phyloP scores from a whole-genome alignment of 441 rosid genomes.

The Aquilaria agallochum region DNA sequence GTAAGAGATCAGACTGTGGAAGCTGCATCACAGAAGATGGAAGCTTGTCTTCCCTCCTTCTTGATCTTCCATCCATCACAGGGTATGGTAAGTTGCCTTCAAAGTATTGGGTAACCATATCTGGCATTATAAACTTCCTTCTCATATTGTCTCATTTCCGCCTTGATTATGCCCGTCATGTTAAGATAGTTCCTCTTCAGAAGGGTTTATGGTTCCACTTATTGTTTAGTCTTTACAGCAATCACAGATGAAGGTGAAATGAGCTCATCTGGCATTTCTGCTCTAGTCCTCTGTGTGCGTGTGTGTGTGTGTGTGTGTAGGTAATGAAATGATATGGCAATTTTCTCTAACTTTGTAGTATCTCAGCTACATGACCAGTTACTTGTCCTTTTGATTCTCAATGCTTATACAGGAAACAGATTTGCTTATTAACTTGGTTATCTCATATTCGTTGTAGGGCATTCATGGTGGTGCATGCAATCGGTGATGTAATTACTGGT shows the following conservation, averaged over 20 bases:
- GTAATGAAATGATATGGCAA: too few species aligned
- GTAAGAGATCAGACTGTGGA: conserved; percentile 74
- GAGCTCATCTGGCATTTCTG: too few species aligned
- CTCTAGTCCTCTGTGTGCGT: too few species aligned
- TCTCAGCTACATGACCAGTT: neutral
- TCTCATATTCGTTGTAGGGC: conserved; percentile 44
- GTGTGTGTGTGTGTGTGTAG: too few species aligned
- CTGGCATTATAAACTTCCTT: neutral
- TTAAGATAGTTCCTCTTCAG: neutral
- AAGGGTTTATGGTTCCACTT: too few species aligned
- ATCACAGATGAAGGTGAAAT: too few species aligned
- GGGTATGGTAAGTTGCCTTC: conserved; percentile 66
- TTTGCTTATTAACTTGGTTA: conserved; percentile 6
- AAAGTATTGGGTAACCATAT: neutral
- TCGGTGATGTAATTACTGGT: conserved; percentile 79
- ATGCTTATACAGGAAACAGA: neutral
- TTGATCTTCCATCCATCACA: conserved; percentile 92
- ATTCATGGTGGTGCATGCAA: conserved; percentile 81
- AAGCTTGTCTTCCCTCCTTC: conserved; percentile 73
- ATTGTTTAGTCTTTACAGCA: too few species aligned
- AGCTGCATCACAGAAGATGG: conserved; percentile 64
- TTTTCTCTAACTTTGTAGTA: neutral
- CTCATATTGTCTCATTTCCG: neutral
- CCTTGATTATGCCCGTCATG: neutral
- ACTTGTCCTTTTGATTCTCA: neutral